phyloP scores from a whole-genome alignment of 306 rosid genomes.

The Lotus japonicus region DNA sequence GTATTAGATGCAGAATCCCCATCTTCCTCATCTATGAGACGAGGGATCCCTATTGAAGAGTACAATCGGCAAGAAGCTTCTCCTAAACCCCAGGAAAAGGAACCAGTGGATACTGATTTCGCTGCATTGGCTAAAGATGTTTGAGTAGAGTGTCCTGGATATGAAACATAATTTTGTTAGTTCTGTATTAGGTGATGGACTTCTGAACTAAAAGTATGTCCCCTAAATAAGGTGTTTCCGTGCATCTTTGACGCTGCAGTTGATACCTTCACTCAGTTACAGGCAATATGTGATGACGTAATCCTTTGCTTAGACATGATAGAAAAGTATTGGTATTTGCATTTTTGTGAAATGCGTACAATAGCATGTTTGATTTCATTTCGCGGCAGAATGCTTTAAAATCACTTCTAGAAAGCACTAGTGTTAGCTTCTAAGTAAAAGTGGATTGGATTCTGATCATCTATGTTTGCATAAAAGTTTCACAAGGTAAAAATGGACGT shows the following conservation, averaged over 20 bases:
- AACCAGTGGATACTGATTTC: slow-evolving; percentile 41
- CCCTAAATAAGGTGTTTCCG: background rate
- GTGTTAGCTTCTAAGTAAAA: too few species aligned
- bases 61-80: slow-evolving; percentile 23
- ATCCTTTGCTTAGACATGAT: too few species aligned
- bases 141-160: slow-evolving; percentile 17
- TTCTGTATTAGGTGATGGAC: background rate
- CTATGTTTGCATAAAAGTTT: too few species aligned
- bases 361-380: too few species aligned
- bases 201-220: background rate
- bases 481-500: too few species aligned
- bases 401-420: too few species aligned
- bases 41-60: slow-evolving; percentile 52
- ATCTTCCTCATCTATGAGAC: slow-evolving; percentile 40
- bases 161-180: background rate
- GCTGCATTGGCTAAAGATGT: slow-evolving; percentile 63
- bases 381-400: too few species aligned
- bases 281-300: too few species aligned
- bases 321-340: background rate
- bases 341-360: background rate
- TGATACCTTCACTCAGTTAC: background rate
- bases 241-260: background rate
- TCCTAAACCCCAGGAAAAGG: slow-evolving; percentile 28
- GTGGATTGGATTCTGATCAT: too few species aligned
- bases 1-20: slow-evolving; percentile 44